Evolutionary conservation across 2,329 filamentous ascomycete genomes (phyloP).

Genomic region (Penicillium sp.): DNA sequence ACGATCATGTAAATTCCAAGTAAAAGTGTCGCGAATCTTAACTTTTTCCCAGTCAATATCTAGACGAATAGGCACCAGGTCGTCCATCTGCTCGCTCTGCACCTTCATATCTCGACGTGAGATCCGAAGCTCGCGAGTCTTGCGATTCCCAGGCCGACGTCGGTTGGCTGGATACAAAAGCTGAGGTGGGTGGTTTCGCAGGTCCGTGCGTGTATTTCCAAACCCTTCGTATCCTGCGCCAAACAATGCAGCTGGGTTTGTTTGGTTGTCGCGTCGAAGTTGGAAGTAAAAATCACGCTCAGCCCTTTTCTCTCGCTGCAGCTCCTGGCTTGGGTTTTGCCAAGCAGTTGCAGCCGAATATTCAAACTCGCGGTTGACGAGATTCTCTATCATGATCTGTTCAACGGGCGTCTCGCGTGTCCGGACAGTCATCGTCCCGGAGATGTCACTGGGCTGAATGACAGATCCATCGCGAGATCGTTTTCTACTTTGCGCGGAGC

Average conservation of each 20-base stretch:
- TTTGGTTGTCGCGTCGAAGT: slow-evolving; percentile 59
- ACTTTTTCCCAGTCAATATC: slow-evolving; percentile 96
- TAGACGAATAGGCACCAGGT: slow-evolving; percentile 84
- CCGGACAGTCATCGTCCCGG: slow-evolving; percentile 31
- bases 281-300: slow-evolving; percentile 70
- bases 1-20: slow-evolving; percentile 95
- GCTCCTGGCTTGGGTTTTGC: slow-evolving; percentile 55
- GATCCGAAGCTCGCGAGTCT: slow-evolving; percentile 70
- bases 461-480: slow-evolving; percentile 61
- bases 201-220: slow-evolving; percentile 81
- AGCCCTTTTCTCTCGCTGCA: slow-evolving; percentile 63
- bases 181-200: slow-evolving; percentile 61
- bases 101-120: slow-evolving; percentile 75
- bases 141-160: slow-evolving; percentile 72
- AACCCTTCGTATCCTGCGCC: slow-evolving; percentile 80
- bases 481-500: slow-evolving; percentile 54
- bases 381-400: slow-evolving; percentile 60
- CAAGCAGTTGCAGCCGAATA: slow-evolving; percentile 55
- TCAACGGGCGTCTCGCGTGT: slow-evolving; percentile 45
- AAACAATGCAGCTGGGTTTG: slow-evolving; percentile 60
- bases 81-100: slow-evolving; percentile 88
- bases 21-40: slow-evolving; percentile 94
- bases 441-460: slow-evolving; percentile 42
- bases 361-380: slow-evolving; percentile 63
- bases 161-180: slow-evolving; percentile 79